Base-by-base conservation (phyloP, 1,139 yeast genomes). In the Pneumocystis murina region DNA sequence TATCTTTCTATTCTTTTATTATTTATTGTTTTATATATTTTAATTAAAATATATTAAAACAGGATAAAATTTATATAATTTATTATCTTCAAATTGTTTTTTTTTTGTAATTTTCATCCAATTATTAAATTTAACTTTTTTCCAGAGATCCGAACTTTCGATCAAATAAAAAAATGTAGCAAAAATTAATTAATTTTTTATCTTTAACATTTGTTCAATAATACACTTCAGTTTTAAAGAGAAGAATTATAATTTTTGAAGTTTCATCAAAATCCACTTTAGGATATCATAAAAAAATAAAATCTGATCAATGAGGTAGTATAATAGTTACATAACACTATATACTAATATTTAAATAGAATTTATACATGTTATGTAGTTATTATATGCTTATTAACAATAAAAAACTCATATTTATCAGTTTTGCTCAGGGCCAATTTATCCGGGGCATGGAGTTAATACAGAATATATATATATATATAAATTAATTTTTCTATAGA, bases 391-490 rank as follows among this genome's bases (percentile, higher is more conserved):
- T 24, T 48, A 12, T 48, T 12, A 48, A 12, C 24, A 24, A 24
- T 3, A 12, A 24, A 12, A 24, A 48, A 24, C 55, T 20, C 84
- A 88, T 75, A 85, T 87, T 70, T 92, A 98, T 73, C 97, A 92
- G 76, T 92, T 92, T 77, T 92, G 98, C 78, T 91, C 97, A 39
- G 87, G 96, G 35, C 98, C 98, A 63, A 95, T 87, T 62, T 90
- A 90, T 71, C 98, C 98, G 62, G 91, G 96, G 66, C 97, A 92
- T 73, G 99, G 99, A 68, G 60, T 58, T 24, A 40, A 24, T 48
- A 48, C 3, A 58, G 14, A 40, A 58, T 33, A 38, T 17, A 39
- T 28, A 10, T 28, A 10, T 20, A 38, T 30, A 40, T 3, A 58
- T 20, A 24, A 58, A 40, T 24, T 38, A 38, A 38, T 58, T 38